These are phyloP conservation scores for Candida suzukii DNA, from an alignment of 805 yeast species.

Conservation along the genomic window DNA sequence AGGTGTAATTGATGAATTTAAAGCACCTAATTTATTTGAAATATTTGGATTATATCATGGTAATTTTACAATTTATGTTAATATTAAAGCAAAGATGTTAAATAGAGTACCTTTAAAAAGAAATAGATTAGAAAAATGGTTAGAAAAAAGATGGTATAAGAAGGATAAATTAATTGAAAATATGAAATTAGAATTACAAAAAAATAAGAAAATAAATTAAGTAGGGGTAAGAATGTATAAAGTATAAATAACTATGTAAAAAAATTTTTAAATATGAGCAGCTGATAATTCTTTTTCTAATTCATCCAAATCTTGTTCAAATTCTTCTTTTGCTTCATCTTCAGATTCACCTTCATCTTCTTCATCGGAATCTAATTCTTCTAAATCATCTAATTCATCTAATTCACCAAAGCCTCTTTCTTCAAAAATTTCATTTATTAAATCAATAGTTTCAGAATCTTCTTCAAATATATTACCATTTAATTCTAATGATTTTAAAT, in stretches of 20 bases:
- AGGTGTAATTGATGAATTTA: slow-evolving; percentile 14
- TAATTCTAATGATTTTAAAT: slow-evolving; percentile 63
- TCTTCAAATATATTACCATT: slow-evolving; percentile 94
- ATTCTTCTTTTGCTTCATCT: slow-evolving; percentile 45
- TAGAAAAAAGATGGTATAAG: slow-evolving; percentile 65
- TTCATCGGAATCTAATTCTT: slow-evolving; percentile 68
- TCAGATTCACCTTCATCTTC: slow-evolving; percentile 60
- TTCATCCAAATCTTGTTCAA: slow-evolving; percentile 31
- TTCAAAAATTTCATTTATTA: slow-evolving; percentile 56
- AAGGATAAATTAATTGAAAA: slow-evolving; percentile 50
- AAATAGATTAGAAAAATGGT: slow-evolving; percentile 60
- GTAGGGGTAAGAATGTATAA: background rate
- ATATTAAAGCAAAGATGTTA: slow-evolving; percentile 40
- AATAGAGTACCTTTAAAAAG: slow-evolving; percentile 45
- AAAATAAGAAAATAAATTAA: background rate
- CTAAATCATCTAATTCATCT: slow-evolving; percentile 93
- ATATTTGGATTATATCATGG: slow-evolving; percentile 26
- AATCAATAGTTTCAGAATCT: slow-evolving; percentile 65
- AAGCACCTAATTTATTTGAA: slow-evolving; percentile 30
- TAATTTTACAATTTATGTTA: slow-evolving; percentile 31
- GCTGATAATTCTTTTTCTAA: slow-evolving; percentile 49
- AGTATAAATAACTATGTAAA: background rate
- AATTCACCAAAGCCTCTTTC: slow-evolving; percentile 73
- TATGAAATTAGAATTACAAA: slow-evolving; percentile 21
- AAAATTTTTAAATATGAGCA: slow-evolving; percentile 14